These are phyloP conservation scores for Thecamonas trahens DNA, from an alignment of 78 protist species.

Conservation along the genomic window DNA sequence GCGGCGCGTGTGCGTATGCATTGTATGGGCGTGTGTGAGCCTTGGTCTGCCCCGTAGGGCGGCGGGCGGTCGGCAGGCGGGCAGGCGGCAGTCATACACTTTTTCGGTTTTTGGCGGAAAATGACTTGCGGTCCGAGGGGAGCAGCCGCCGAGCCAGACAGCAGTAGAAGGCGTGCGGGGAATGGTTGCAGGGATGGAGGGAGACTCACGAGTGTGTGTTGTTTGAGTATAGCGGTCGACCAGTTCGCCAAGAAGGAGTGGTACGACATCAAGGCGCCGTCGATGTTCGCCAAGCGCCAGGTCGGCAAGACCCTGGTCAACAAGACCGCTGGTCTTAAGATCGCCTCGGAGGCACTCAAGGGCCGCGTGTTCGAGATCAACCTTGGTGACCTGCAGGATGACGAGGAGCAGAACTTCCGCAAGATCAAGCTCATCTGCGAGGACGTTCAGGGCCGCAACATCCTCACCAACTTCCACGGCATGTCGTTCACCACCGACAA, in stretches of 20 bases:
- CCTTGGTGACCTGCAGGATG: constrained; percentile 90
- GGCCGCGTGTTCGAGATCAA: constrained; percentile 93
- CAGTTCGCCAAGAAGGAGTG: constrained; percentile 96
- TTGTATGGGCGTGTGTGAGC: too few relatives aligned
- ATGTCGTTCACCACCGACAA: constrained; percentile 97
- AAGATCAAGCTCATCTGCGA: constrained; percentile 86
- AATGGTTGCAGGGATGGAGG: too few relatives aligned
- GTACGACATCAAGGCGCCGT: constrained; percentile 95
- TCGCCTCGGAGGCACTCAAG: constrained; percentile 88
- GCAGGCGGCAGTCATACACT: too few relatives aligned
- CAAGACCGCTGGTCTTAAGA: constrained; percentile 84
- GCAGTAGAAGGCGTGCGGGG: too few relatives aligned
- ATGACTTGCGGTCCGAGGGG: too few relatives aligned
- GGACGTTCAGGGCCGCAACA: constrained; percentile 88
- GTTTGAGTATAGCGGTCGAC: too few relatives aligned
- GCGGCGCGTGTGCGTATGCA: too few relatives aligned
- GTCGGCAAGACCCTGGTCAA: constrained; percentile 92
- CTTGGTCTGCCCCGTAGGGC: too few relatives aligned
- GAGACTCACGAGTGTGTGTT: too few relatives aligned
- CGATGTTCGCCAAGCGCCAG: constrained; percentile 67
- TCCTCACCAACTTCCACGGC: constrained; percentile 96
- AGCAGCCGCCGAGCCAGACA: too few relatives aligned
- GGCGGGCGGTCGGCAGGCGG: too few relatives aligned
- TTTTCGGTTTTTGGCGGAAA: too few relatives aligned
- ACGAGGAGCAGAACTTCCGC: constrained; percentile 85